These are phyloP conservation scores for Stereocaulon alpinum DNA, from an alignment of 495 filamentous ascomycete species.

Conservation along the genomic window DNA sequence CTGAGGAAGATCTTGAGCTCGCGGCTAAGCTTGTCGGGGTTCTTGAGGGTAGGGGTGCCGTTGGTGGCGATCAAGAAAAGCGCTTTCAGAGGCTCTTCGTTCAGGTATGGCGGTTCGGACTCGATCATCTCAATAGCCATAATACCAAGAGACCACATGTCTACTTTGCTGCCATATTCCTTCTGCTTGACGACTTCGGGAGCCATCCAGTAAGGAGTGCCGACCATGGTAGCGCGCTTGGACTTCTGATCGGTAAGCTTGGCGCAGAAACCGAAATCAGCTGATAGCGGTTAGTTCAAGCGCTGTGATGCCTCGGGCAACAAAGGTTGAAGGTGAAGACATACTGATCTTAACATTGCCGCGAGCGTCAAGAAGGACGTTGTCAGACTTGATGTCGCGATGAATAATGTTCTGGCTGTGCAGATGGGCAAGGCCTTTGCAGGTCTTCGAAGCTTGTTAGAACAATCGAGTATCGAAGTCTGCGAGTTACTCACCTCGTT, in stretches of 20 bases:
- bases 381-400: conserved; percentile 98
- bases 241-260: conserved; percentile 94
- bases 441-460: conserved; percentile 57
- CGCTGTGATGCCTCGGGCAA: neutral
- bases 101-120: conserved; percentile 92
- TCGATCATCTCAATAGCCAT: conserved; percentile 99
- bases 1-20: conserved; percentile 93
- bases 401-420: conserved; percentile 96
- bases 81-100: conserved; percentile 94
- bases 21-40: conserved; percentile 91
- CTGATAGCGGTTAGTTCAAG: conserved; percentile 38
- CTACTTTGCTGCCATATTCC: conserved; percentile 95
- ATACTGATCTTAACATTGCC: conserved; percentile 97
- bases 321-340: conserved; percentile 25
- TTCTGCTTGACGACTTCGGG: conserved; percentile 99
- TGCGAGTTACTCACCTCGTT: conserved; percentile 56
- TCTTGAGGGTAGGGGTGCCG: conserved; percentile 92
- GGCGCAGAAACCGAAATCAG: conserved; percentile 98
- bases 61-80: conserved; percentile 97
- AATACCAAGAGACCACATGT: conserved; percentile 98
- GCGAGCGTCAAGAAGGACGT: conserved; percentile 84
- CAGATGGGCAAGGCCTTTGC: conserved; percentile 85
- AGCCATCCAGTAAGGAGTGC: conserved; percentile 99
- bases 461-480: neutral
- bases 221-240: conserved; percentile 98